A percentile compares a stretch with the other conserved stretches of the same genome.
Evolutionary conservation across 352 stramenopile genomes (phyloP).

Genomic region (Pythium rishiriense): DNA sequence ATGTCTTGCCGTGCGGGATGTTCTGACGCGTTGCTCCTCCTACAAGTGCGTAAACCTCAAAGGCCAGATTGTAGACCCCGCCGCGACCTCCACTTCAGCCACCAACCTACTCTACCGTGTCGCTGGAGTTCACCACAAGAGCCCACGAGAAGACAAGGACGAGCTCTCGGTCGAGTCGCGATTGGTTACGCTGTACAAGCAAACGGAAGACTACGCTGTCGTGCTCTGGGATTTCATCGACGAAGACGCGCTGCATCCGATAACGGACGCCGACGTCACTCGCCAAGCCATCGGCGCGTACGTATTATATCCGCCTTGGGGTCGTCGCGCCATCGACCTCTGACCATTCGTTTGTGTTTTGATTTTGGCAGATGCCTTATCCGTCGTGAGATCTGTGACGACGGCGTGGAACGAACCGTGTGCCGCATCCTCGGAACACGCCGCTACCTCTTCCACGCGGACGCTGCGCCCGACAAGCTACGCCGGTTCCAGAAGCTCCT

Average conservation of each 20-base stretch:
- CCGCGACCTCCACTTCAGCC: background rate
- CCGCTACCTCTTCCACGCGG: constrained; percentile 4
- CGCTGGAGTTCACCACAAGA: constrained; percentile 15
- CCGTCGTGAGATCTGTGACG: constrained; percentile 12
- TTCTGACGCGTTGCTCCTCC: constrained; percentile 28
- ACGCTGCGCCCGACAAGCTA: background rate
- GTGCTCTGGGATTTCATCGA: constrained; percentile 39
- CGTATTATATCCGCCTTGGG: constrained; percentile 8
- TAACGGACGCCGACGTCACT: constrained; percentile 23
- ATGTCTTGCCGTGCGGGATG: constrained; percentile 29
- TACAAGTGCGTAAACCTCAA: constrained; percentile 26
- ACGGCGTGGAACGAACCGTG: constrained; percentile 15
- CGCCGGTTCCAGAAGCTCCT: background rate
- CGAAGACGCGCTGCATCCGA: constrained; percentile 32
- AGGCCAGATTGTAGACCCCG: constrained; percentile 15
- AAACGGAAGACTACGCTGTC: constrained; percentile 27
- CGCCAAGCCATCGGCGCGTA: constrained; percentile 22
- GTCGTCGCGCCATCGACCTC: too few relatives aligned
- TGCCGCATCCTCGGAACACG: constrained; percentile 7
- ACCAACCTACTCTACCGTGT: too few relatives aligned
- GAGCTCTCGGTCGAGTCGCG: constrained; percentile 30
- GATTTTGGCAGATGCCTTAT: constrained; percentile 8
- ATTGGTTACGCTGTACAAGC: constrained; percentile 30
- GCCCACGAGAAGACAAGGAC: background rate
- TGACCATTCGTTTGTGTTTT: too few relatives aligned